Evolutionary conservation across 2,329 filamentous ascomycete species (phyloP).

Genomic region (Arachnomyces sp.): DNA sequence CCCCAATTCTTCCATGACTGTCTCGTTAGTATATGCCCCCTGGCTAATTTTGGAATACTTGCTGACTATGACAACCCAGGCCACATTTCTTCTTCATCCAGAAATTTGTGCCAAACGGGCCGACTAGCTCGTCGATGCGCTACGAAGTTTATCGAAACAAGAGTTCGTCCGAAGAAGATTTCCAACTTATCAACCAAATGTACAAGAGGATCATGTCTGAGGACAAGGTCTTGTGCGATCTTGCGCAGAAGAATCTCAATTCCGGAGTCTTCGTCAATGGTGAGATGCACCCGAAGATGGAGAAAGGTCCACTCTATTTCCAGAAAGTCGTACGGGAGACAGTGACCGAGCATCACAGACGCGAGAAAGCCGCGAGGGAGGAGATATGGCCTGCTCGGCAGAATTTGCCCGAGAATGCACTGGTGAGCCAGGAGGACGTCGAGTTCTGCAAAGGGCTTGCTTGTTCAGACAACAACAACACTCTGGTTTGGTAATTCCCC

Average conservation of each 20-base stretch:
- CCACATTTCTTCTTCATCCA: conserved; percentile 59
- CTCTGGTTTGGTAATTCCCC: conserved; percentile 9
- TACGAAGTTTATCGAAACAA: conserved; percentile 59
- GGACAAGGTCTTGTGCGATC: conserved; percentile 55
- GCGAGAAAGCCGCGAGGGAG: conserved; percentile 36
- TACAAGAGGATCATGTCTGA: conserved; percentile 58
- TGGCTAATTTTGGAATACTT: conserved; percentile 18
- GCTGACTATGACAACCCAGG: conserved; percentile 20
- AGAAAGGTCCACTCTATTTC: conserved; percentile 52
- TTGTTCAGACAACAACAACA: conserved; percentile 8
- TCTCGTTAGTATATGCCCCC: conserved; percentile 19
- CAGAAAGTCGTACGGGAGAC: conserved; percentile 44
- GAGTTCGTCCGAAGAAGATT: conserved; percentile 50
- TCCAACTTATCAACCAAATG: conserved; percentile 48
- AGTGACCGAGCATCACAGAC: conserved; percentile 40
- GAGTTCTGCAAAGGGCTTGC: conserved; percentile 10
- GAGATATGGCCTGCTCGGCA: conserved; percentile 46
- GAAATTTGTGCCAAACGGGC: conserved; percentile 49
- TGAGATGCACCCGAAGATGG: conserved; percentile 53
- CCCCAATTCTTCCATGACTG: conserved; percentile 24
- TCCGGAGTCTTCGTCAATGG: conserved; percentile 55
- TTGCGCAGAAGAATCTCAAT: conserved; percentile 53
- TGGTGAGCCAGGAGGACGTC: conserved; percentile 13
- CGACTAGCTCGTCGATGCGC: conserved; percentile 47
- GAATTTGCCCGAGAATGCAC: conserved; percentile 9